A percentile compares a stretch with the other conserved stretches of the same genome.
These are phyloP conservation scores for Fusarium sp. DNA, from an alignment of 2,329 filamentous ascomycete species.

Conservation along the genomic window DNA sequence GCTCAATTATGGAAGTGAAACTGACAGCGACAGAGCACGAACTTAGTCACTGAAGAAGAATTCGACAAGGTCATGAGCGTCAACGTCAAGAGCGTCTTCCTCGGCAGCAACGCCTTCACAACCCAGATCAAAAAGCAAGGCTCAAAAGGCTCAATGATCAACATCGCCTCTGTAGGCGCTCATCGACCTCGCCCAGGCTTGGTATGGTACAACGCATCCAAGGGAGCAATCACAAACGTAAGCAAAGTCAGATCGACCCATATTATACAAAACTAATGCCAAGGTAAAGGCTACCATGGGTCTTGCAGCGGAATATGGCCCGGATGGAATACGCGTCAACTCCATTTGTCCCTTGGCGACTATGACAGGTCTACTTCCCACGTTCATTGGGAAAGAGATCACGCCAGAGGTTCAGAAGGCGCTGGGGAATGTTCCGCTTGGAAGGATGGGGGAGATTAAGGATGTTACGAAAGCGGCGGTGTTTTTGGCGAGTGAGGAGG, in stretches of 20 bases:
- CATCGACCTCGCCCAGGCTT: slow-evolving; percentile 67
- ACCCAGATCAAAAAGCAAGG: slow-evolving; percentile 1
- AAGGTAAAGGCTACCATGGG: slow-evolving; percentile 53
- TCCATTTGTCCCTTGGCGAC: slow-evolving; percentile 75
- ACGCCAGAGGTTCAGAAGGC: slow-evolving; percentile 68
- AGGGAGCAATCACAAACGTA: slow-evolving; percentile 70
- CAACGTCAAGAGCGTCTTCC: slow-evolving; percentile 4
- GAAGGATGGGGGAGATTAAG: slow-evolving; percentile 49
- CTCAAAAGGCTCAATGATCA: slow-evolving; percentile 13
- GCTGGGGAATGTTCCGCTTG: slow-evolving; percentile 65
- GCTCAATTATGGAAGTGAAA: accelerated
- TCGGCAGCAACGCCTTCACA: slow-evolving; percentile 5
- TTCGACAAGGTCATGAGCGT: slow-evolving; percentile 14
- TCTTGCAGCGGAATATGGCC: slow-evolving; percentile 77
- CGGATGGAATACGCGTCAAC: slow-evolving; percentile 78
- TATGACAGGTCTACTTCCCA: slow-evolving; percentile 1
- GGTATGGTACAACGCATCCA: slow-evolving; percentile 77
- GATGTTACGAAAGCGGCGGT: slow-evolving; percentile 78
- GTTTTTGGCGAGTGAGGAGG: slow-evolving; percentile 77
- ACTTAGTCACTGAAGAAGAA: slow-evolving; percentile 1
- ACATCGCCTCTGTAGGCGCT: slow-evolving; percentile 12
- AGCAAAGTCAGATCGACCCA: not conserved
- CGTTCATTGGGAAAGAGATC: slow-evolving; percentile 69
- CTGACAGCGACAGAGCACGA: not conserved
- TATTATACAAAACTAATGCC: not conserved